A percentile compares a stretch with the other conserved stretches of the same genome.
These are phyloP conservation scores for Westerdykella aurantiaca DNA, from an alignment of 2,329 filamentous ascomycete genomes.

Conservation along the genomic window DNA sequence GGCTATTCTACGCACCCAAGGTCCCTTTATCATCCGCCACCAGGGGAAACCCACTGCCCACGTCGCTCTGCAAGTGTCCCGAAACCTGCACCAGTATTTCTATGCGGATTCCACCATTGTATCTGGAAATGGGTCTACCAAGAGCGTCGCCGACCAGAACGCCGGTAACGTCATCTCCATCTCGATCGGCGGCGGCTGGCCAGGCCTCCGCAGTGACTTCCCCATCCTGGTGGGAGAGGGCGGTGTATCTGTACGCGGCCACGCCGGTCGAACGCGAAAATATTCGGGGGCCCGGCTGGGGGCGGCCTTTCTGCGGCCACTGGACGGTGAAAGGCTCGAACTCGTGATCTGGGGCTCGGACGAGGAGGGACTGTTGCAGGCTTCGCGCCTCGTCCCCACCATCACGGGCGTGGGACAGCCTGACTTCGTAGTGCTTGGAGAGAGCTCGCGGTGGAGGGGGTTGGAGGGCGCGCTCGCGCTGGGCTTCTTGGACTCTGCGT, in stretches of 20 bases:
- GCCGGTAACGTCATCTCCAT: conserved; percentile 46
- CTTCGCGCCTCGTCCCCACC: conserved; percentile 50
- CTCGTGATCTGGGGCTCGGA: conserved; percentile 53
- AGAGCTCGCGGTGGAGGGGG: conserved; percentile 46
- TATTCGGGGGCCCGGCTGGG: conserved; percentile 39
- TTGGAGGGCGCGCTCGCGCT: conserved; percentile 48
- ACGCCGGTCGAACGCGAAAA: conserved; percentile 13
- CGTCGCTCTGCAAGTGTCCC: conserved; percentile 50
- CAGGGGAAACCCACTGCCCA: conserved; percentile 22
- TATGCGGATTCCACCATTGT: conserved; percentile 46
- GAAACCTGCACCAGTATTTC: conserved; percentile 55
- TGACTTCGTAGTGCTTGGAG: conserved; percentile 50
- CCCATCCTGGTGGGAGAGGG: conserved; percentile 24
- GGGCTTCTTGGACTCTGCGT: conserved; percentile 52
- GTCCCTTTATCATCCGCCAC: conserved; percentile 42
- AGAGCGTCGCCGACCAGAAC: not conserved
- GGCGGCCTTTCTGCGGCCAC: conserved; percentile 49
- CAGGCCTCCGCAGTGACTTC: conserved; percentile 15
- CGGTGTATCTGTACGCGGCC: conserved; percentile 18
- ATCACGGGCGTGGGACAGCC: conserved; percentile 54
- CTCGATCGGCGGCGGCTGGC: conserved; percentile 24
- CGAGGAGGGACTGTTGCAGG: conserved; percentile 43
- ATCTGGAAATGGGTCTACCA: conserved; percentile 1
- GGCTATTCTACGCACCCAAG: conserved; percentile 47
- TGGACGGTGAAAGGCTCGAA: conserved; percentile 45